phyloP scores from a whole-genome alignment of 2,329 filamentous ascomycete species.

The Lecanicillium sp. region DNA sequence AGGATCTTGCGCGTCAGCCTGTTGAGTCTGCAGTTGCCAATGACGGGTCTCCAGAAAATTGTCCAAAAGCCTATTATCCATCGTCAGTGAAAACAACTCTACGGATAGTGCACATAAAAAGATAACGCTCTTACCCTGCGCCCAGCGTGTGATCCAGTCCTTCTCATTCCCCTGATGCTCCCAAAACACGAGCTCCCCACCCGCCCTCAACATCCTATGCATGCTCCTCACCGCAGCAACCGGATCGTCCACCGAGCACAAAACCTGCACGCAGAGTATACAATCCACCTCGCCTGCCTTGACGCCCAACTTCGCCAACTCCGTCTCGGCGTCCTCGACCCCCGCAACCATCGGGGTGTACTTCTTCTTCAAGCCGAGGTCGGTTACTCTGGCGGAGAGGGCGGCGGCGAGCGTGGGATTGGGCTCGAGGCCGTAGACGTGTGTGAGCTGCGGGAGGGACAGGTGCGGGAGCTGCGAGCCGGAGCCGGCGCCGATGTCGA shows the following conservation, averaged over 20 bases:
- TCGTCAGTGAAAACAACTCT: too few species aligned
- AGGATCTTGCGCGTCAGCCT: too few species aligned
- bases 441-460: conserved; percentile 24
- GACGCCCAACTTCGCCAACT: conserved; percentile 30
- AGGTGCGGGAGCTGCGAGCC: conserved; percentile 38
- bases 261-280: conserved; percentile 35
- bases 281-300: conserved; percentile 30
- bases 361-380: conserved; percentile 24
- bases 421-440: conserved; percentile 35
- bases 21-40: too few species aligned
- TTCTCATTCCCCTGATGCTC: conserved; percentile 29
- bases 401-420: conserved; percentile 28
- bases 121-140: conserved; percentile 28
- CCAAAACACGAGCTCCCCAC: conserved; percentile 41
- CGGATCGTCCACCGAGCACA: conserved; percentile 32
- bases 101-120: too few species aligned
- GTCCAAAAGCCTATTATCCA: too few species aligned
- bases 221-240: conserved; percentile 24
- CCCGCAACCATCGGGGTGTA: conserved; percentile 32
- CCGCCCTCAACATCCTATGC: conserved; percentile 36
- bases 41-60: too few species aligned
- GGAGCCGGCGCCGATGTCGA: conserved; percentile 38
- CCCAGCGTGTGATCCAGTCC: conserved; percentile 22
- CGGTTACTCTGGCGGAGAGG: conserved; percentile 26
- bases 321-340: conserved; percentile 31